Conservation (phyloP, 2,329 filamentous ascomycete species). For the Talaromyces funiculosus region DNA sequence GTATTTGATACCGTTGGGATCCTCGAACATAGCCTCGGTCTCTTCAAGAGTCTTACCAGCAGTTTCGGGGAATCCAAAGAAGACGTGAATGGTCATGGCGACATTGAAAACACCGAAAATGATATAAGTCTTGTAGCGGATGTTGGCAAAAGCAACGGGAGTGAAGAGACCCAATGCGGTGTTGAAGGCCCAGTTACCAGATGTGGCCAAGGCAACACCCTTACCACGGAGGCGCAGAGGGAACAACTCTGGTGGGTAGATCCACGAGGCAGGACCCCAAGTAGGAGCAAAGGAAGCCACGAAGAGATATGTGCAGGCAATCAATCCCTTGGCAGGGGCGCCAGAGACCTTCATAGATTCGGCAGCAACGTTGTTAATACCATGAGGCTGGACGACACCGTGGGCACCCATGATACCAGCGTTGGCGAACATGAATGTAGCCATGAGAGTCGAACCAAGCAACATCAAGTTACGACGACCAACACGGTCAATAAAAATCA, state of each 20-base stretch:
- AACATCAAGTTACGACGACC: constrained; percentile 65
- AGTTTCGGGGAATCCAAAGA: constrained; percentile 62
- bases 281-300: constrained; percentile 63
- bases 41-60: constrained; percentile 71
- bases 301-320: constrained; percentile 67
- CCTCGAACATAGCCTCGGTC: constrained; percentile 64
- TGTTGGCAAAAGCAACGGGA: constrained; percentile 52
- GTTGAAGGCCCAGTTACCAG: constrained; percentile 60
- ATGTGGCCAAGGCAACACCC: constrained; percentile 56
- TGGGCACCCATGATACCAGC: constrained; percentile 36
- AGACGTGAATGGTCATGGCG: constrained; percentile 61
- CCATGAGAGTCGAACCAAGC: constrained; percentile 61
- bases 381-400: constrained; percentile 37
- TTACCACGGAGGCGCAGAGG: constrained; percentile 59
- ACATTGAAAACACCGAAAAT: constrained; percentile 70
- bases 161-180: constrained; percentile 52
- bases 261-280: constrained; percentile 56
- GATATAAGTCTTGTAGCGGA: constrained; percentile 60
- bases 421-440: constrained; percentile 40
- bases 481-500: constrained; percentile 69
- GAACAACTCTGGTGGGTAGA: constrained; percentile 59
- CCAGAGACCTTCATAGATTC: constrained; percentile 35
- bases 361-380: constrained; percentile 27
- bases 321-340: constrained; percentile 56
- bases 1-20: constrained; percentile 30